phyloP scores from a whole-genome alignment of 2,329 filamentous ascomycete species.

The Tolypocladium cylindrosporum region DNA sequence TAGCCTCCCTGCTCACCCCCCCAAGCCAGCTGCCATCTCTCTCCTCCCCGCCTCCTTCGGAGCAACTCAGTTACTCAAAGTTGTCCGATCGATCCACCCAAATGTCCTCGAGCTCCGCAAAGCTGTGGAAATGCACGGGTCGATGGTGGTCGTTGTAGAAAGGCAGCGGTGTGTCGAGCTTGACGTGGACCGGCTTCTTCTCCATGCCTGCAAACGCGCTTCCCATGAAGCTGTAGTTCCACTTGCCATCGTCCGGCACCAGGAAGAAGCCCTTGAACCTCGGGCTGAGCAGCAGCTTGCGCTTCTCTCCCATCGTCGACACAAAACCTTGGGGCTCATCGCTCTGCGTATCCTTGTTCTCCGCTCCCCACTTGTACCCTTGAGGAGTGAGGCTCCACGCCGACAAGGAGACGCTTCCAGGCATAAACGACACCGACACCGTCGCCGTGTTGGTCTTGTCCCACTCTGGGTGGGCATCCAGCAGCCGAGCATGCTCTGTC shows the following conservation, averaged over 20 bases:
- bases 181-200: constrained; percentile 85
- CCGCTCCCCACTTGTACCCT: constrained; percentile 93
- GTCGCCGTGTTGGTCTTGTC: constrained; percentile 84
- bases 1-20: neutral
- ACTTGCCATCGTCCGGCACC: constrained; percentile 78
- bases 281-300: constrained; percentile 84
- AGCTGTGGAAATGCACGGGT: constrained; percentile 92
- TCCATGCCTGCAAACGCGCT: constrained; percentile 77
- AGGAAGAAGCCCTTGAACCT: constrained; percentile 94
- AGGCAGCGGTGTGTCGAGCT: constrained; percentile 79
- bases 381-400: constrained; percentile 87
- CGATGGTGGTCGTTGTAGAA: constrained; percentile 93
- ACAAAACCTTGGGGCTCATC: constrained; percentile 93
- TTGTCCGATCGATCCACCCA: constrained; percentile 91
- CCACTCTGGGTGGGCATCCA: constrained; percentile 59
- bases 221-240: constrained; percentile 99
- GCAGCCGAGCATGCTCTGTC: constrained; percentile 83
- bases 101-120: constrained; percentile 92
- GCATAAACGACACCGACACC: constrained; percentile 92
- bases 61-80: constrained; percentile 58
- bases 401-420: constrained; percentile 86
- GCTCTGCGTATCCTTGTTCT: constrained; percentile 86
- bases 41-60: neutral
- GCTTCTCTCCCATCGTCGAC: constrained; percentile 88
- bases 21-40: neutral